These are phyloP conservation scores for Triticum turgidum DNA, from an alignment of 176 grass and related monocot genomes.

Conservation along the genomic window DNA sequence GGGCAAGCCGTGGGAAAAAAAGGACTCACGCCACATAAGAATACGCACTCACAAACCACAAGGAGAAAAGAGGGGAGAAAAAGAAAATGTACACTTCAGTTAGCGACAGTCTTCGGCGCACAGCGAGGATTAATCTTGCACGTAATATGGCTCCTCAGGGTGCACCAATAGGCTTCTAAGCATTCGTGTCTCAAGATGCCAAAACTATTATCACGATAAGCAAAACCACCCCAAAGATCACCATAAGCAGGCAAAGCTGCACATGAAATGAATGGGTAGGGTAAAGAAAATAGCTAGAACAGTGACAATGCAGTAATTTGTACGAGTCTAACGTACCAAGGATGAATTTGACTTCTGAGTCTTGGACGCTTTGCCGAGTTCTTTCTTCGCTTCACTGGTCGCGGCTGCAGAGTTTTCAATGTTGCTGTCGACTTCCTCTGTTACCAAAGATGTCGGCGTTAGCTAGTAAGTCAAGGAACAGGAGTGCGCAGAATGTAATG, in stretches of 20 bases:
- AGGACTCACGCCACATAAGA: slow-evolving; percentile 33
- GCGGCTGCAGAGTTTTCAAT: slow-evolving; percentile 71
- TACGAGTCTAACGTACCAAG: slow-evolving; percentile 46
- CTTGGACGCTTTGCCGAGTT: slow-evolving; percentile 68
- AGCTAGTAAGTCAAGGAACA: slow-evolving; percentile 9
- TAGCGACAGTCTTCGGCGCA: slow-evolving; percentile 4
- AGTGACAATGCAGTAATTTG: neutral
- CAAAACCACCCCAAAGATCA: slow-evolving; percentile 59
- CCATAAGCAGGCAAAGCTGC: slow-evolving; percentile 69
- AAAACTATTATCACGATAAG: slow-evolving; percentile 70
- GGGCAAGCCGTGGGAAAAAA: slow-evolving; percentile 46
- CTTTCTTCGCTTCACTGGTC: slow-evolving; percentile 61
- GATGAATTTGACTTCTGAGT: slow-evolving; percentile 92
- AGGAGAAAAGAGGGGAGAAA: neutral
- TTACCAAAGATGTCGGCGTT: slow-evolving; percentile 9
- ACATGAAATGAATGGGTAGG: neutral
- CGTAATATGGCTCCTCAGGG: neutral
- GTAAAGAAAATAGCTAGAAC: slow-evolving; percentile 25
- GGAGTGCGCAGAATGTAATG: neutral
- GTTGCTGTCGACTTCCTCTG: slow-evolving; percentile 85
- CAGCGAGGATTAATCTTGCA: neutral
- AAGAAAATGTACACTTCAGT: neutral
- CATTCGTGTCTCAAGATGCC: slow-evolving; percentile 30
- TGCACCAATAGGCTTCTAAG: neutral
- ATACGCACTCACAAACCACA: slow-evolving; percentile 18